Base-by-base conservation (phyloP, 805 yeast genomes). In the Lachancea sp. region DNA sequence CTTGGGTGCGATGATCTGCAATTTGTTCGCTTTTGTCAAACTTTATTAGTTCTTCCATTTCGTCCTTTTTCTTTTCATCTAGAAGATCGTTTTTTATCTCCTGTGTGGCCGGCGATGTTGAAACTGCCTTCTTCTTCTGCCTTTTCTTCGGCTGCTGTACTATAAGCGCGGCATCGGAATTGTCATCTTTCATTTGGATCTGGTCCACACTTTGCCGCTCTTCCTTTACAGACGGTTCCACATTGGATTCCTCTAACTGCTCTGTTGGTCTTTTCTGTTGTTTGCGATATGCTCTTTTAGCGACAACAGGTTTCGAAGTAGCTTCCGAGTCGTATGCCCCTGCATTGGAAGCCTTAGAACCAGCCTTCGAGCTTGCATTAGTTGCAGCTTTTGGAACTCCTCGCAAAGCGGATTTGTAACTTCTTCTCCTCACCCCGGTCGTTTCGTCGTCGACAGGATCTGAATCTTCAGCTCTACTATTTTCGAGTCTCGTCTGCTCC, bases 1-100 rank as follows among this genome's bases (percentile, higher is more conserved):
- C 42, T 34, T 58, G 63, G 9, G 52, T 50, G 42, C 41, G 26
- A 19, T 44, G 37, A 11, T 29, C 33, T 31, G 42, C 38, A 16
- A 39, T 36, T 19, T 34, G 29, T 16, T 39, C 42, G 19, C 34
- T 19, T 16, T 31, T 33, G 19, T 39, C 42, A 18, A 29, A 31
- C 21, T 39, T 19, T 32, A 39, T 39, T 16, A 39, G 38, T 13
- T 25, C 42, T 20, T 43, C 42, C 36, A 43, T 39, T 29, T 43
- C 42, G 29, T 36, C 42, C n/a, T 25, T 41, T 30, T 32, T 34
- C 29, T 38, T 36, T 20, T 43, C 47, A 28, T 43, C 47, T 20
- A 39, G 18, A 8, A 29, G 25, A 15, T 34, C 42, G 18, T 29
- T 34, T 12, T 36, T 31, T 12, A 19, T 18, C 23, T 19, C 37